A percentile compares a stretch with the other conserved stretches of the same genome.
phyloP scores from a whole-genome alignment of 805 yeast genomes.

The Lachancea quebecensis region DNA sequence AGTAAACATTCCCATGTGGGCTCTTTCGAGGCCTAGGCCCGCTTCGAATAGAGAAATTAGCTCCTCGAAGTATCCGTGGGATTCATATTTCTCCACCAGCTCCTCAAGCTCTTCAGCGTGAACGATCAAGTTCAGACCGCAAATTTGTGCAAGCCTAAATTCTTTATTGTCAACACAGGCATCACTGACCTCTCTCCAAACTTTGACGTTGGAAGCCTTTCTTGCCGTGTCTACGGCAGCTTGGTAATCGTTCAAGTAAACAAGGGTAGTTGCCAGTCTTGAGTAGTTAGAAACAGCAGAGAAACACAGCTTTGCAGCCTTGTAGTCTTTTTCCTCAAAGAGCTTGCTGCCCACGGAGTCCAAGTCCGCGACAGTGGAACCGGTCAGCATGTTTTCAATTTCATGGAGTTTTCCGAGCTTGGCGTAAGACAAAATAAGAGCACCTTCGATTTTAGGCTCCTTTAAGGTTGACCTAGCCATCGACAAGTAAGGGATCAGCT shows the following conservation, averaged over 20 bases:
- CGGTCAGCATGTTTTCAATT: constrained; percentile 75
- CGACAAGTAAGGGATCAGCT: constrained; percentile 72
- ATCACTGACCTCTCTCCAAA: constrained; percentile 95
- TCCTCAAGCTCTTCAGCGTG: constrained; percentile 97
- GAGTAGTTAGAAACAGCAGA: constrained; percentile 88
- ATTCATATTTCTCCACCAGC: constrained; percentile 79
- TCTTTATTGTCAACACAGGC: constrained; percentile 95
- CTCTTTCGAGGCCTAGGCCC: constrained; percentile 94
- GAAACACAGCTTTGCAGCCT: constrained; percentile 87
- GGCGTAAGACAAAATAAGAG: constrained; percentile 82
- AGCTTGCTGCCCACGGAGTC: constrained; percentile 89
- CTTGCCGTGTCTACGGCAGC: constrained; percentile 98
- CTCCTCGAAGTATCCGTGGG: constrained; percentile 86
- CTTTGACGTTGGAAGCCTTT: constrained; percentile 87
- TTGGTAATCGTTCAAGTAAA: constrained; percentile 85
- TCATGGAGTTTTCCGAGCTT: constrained; percentile 66
- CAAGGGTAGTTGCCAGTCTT: constrained; percentile 93
- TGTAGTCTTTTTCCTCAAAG: constrained; percentile 71
- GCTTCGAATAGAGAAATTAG: constrained; percentile 88
- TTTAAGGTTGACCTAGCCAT: constrained; percentile 91
- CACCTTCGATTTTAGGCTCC: constrained; percentile 91
- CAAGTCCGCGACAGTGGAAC: constrained; percentile 88
- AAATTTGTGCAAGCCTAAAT: constrained; percentile 94
- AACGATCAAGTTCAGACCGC: constrained; percentile 93
- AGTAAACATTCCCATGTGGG: constrained; percentile 99